Evolutionary conservation across 192 early-diverging fungal genomes (phyloP).

Genomic region (Spizellomyces sp.): DNA sequence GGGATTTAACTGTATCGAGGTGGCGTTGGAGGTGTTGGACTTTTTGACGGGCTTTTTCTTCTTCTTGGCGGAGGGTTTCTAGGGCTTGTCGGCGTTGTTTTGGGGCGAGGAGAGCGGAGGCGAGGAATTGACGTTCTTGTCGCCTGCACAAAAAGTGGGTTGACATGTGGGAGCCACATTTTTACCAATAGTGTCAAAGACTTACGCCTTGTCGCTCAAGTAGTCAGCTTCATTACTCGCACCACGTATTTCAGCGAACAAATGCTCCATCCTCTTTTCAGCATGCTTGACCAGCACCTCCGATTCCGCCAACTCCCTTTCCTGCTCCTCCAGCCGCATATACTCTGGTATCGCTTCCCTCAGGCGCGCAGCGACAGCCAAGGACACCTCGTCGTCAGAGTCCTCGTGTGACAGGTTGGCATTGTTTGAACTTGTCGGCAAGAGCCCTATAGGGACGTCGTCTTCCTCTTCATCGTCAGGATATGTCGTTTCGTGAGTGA

Average conservation of each 20-base stretch:
- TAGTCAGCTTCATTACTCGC: neutral
- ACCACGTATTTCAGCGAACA: neutral
- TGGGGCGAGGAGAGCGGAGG: neutral
- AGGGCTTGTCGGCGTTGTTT: neutral
- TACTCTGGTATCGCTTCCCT: neutral
- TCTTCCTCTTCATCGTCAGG: neutral
- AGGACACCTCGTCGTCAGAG: neutral
- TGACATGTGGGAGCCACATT: no score
- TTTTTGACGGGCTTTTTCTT: neutral
- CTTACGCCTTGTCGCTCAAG: constrained; percentile 4
- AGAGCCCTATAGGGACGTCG: neutral
- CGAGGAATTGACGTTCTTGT: neutral
- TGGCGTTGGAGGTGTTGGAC: neutral
- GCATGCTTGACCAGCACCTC: neutral
- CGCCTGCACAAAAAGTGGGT: neutral
- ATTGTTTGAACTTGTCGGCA: neutral
- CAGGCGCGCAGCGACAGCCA: neutral
- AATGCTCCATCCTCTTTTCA: constrained; percentile 5
- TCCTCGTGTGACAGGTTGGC: neutral
- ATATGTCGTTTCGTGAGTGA: no score
- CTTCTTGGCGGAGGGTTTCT: neutral
- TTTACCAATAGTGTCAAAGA: no score
- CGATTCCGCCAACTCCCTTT: neutral
- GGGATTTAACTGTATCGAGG: neutral
- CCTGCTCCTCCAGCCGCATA: neutral